phyloP scores from a whole-genome alignment of 2,329 filamentous ascomycete species.

The Graphilbum fragrans region DNA sequence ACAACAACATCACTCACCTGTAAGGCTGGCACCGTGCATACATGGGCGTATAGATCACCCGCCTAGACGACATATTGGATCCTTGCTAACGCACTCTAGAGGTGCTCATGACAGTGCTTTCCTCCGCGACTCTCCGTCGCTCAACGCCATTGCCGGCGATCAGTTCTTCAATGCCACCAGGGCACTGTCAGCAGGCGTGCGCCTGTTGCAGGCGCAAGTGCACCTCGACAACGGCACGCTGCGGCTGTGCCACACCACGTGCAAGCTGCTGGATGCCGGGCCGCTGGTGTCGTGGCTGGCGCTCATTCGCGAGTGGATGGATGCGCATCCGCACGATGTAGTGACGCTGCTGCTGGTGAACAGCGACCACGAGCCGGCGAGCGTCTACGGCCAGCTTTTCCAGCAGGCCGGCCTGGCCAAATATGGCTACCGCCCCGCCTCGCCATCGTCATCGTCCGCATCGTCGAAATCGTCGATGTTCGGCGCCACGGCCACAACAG shows the following conservation, averaged over 20 bases:
- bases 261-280: constrained; percentile 57
- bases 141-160: constrained; percentile 54
- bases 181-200: constrained; percentile 58
- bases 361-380: constrained; percentile 43
- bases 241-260: constrained; percentile 59
- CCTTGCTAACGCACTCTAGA: constrained; percentile 1
- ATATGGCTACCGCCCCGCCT: constrained; percentile 39
- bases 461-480: constrained; percentile 13
- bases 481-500: too few species aligned
- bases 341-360: constrained; percentile 66
- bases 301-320: constrained; percentile 56
- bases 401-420: constrained; percentile 45
- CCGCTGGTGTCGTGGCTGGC: constrained; percentile 50
- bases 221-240: constrained; percentile 48
- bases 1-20: constrained; percentile 67
- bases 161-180: constrained; percentile 63
- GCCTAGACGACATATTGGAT: not conserved
- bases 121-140: constrained; percentile 49
- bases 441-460: not conserved
- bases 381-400: constrained; percentile 42
- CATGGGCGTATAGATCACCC: too few species aligned
- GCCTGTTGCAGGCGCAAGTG: constrained; percentile 60
- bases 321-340: constrained; percentile 58
- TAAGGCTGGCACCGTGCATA: not conserved
- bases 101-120: constrained; percentile 68